Evolutionary conservation across 1,284 basidiomycete species (phyloP).

Genomic region (Trametes hirsuta): DNA sequence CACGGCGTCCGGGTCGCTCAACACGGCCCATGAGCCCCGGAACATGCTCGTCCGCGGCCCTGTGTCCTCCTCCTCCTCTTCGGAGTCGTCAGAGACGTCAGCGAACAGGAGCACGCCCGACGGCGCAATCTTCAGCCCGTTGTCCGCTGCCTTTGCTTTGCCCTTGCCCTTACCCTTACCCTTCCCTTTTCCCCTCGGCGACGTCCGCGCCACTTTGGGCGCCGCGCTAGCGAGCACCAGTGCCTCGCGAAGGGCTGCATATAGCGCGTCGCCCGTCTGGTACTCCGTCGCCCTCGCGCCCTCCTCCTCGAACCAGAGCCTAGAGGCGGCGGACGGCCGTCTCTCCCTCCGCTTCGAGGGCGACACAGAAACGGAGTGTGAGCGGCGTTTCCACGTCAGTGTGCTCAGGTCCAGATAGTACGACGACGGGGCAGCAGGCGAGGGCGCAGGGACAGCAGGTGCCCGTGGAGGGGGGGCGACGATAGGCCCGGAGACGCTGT

Average conservation of each 20-base stretch:
- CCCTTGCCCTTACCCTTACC: neutral
- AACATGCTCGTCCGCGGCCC: conserved; percentile 8
- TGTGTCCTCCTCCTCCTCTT: neutral
- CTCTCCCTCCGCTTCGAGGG: neutral
- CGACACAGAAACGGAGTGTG: conserved; percentile 3
- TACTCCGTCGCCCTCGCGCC: conserved; percentile 11
- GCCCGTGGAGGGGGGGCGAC: neutral
- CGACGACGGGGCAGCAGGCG: neutral
- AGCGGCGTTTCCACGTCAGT: conserved; percentile 15
- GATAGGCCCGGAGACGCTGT: neutral
- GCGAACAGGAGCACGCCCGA: conserved; percentile 18
- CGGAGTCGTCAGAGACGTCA: neutral
- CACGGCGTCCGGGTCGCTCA: conserved; percentile 4
- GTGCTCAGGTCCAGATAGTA: conserved; percentile 20
- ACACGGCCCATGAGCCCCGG: conserved; percentile 17
- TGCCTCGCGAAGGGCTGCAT: conserved; percentile 4
- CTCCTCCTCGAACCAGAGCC: neutral
- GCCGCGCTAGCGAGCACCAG: neutral
- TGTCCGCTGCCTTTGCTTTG: neutral
- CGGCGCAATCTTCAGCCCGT: conserved; percentile 9
- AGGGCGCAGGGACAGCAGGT: neutral
- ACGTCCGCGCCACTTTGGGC: neutral
- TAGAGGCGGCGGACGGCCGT: neutral
- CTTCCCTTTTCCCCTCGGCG: neutral
- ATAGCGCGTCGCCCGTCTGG: conserved; percentile 9